Conservation (phyloP, 805 yeast genomes). For the Candida loeiensis region DNA sequence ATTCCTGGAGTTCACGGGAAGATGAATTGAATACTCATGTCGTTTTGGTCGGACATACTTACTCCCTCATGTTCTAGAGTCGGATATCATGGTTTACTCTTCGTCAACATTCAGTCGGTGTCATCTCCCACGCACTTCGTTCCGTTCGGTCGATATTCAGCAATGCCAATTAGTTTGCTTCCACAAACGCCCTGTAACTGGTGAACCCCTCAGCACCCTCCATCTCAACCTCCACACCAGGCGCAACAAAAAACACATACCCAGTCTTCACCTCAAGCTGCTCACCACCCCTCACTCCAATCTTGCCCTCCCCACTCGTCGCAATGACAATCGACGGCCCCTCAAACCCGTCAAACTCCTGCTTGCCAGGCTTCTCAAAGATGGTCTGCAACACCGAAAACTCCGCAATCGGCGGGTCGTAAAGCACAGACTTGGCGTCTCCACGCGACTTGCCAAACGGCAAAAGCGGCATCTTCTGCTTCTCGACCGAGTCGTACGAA, state of each 20-base stretch:
- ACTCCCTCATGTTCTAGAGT: too few species aligned
- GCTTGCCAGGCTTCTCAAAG: constrained; percentile 49
- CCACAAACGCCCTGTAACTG: constrained; percentile 87
- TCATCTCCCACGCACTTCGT: too few species aligned
- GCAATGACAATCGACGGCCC: constrained; percentile 89
- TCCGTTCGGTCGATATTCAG: too few species aligned
- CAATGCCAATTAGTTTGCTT: constrained; percentile 35
- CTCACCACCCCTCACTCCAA: constrained; percentile 41
- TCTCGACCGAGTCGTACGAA: constrained; percentile 81
- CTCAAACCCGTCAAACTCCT: constrained; percentile 55
- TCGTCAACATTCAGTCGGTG: too few species aligned
- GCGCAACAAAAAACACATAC: constrained; percentile 79
- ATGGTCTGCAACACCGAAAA: constrained; percentile 87
- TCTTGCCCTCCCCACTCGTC: constrained; percentile 74
- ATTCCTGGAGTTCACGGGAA: too few species aligned
- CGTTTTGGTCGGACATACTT: too few species aligned
- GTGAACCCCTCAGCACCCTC: constrained; percentile 52
- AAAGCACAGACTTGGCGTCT: constrained; percentile 58
- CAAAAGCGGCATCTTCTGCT: constrained; percentile 81
- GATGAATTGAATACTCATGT: too few species aligned
- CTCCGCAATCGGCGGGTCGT: constrained; percentile 96
- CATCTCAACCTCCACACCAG: constrained; percentile 64
- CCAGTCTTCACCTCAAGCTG: constrained; percentile 58
- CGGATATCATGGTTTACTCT: too few species aligned
- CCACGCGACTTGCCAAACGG: constrained; percentile 60